These are phyloP conservation scores for Lodderomyces parapsilosis DNA, from an alignment of 1,139 yeast species.

Conservation along the genomic window DNA sequence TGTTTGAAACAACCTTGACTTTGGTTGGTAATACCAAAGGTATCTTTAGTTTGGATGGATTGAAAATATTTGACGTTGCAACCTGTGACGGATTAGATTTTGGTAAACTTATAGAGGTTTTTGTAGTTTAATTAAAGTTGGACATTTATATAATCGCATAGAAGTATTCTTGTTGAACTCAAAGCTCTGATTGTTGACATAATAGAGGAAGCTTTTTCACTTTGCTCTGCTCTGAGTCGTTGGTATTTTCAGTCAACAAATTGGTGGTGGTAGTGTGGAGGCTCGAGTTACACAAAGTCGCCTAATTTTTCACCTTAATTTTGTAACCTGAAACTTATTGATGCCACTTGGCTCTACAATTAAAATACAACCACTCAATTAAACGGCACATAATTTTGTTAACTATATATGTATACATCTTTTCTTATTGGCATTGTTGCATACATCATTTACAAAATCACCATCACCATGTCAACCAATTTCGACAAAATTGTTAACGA, in stretches of 20 bases:
- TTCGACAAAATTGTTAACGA: constrained; percentile 15
- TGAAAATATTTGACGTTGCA: constrained; percentile 58
- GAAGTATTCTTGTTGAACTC: no score
- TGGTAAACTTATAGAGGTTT: constrained; percentile 68
- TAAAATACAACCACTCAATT: not conserved
- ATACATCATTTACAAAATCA: not conserved
- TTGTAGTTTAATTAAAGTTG: constrained; percentile 42
- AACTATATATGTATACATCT: not conserved
- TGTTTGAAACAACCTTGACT: constrained; percentile 62
- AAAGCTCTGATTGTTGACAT: no score
- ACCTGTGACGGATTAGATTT: constrained; percentile 74
- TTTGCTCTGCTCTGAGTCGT: no score
- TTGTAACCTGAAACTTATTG: not conserved
- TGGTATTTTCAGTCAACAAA: no score
- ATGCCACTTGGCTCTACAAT: not conserved
- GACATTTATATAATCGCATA: not conserved
- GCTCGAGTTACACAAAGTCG: not conserved
- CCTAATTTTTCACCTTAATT: not conserved
- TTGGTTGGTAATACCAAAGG: constrained; percentile 67
- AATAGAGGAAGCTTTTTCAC: no score
- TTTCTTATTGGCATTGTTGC: not conserved
- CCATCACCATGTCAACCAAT: constrained; percentile 15
- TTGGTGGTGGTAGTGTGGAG: no score
- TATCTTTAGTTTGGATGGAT: constrained; percentile 61
- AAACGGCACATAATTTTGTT: not conserved